phyloP scores from a whole-genome alignment of 2,329 filamentous ascomycete genomes.

The Fusarium equiseti region DNA sequence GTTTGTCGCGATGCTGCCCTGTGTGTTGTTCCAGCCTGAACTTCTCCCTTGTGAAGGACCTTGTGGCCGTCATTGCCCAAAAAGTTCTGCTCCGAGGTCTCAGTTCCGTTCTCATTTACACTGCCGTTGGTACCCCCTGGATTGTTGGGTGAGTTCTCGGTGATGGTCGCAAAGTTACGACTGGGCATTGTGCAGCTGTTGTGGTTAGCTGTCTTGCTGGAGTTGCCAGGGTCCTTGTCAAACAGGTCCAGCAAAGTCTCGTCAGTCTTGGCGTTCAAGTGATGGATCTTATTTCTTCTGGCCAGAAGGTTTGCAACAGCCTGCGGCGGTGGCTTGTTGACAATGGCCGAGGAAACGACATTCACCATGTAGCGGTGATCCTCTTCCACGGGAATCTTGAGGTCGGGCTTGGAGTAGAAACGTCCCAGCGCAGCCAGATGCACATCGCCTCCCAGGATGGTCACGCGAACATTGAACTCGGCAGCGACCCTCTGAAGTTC shows the following conservation, averaged over 20 bases:
- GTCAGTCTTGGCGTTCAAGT: constrained; percentile 79
- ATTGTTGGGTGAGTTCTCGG: constrained; percentile 81
- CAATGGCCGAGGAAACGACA: constrained; percentile 92
- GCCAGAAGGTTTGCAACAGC: constrained; percentile 92
- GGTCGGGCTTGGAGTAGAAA: constrained; percentile 90
- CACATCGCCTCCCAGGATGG: constrained; percentile 93
- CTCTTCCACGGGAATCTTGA: constrained; percentile 79
- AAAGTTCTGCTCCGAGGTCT: constrained; percentile 47
- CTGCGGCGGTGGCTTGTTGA: constrained; percentile 91
- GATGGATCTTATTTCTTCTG: constrained; percentile 85
- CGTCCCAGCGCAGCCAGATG: constrained; percentile 92
- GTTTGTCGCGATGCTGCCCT: constrained; percentile 72
- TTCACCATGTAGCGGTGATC: constrained; percentile 98
- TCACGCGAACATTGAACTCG: constrained; percentile 89
- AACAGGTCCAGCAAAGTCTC: constrained; percentile 96
- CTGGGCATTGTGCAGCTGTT: constrained; percentile 93
- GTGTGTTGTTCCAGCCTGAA: constrained; percentile 82
- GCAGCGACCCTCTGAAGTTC: constrained; percentile 86
- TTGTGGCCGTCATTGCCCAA: constrained; percentile 73
- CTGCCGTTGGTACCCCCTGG: constrained; percentile 43
- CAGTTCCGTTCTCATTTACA: constrained; percentile 33
- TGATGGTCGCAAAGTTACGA: constrained; percentile 91
- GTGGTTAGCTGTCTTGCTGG: constrained; percentile 76
- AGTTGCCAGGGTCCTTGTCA: constrained; percentile 84
- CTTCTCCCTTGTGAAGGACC: constrained; percentile 80